Evolutionary conservation across 129 eudicot genomes (phyloP).

Genomic region (Cynara cardunculus): DNA sequence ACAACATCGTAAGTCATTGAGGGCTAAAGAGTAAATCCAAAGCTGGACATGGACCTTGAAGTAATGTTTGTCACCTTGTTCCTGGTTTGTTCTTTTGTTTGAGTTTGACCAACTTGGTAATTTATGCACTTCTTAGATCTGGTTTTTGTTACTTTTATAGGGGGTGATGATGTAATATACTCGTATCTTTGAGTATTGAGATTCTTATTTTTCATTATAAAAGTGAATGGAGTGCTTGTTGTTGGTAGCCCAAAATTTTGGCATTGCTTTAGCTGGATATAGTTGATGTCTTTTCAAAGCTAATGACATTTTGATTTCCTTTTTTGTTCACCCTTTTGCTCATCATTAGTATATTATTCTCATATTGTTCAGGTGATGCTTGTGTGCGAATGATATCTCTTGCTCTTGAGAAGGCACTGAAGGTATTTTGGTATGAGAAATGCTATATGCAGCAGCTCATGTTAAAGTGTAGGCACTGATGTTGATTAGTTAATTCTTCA

Average conservation of each 20-base stretch:
- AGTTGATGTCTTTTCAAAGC: slow-evolving; percentile 8
- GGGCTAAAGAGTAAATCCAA: background rate
- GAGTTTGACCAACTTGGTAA: background rate
- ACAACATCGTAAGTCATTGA: background rate
- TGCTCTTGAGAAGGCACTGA: slow-evolving; percentile 83
- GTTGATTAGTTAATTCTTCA: background rate
- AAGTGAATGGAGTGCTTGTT: background rate
- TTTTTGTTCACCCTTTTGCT: background rate
- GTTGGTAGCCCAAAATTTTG: background rate
- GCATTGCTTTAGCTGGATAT: background rate
- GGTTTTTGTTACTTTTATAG: background rate
- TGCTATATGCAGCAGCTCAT: slow-evolving; percentile 5
- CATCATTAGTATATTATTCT: background rate
- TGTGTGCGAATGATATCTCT: slow-evolving; percentile 42
- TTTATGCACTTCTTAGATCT: background rate
- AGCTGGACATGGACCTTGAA: background rate
- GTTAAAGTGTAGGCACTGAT: slow-evolving; percentile 5
- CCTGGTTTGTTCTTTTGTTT: background rate
- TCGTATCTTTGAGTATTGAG: background rate
- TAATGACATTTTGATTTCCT: background rate
- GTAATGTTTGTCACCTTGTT: background rate
- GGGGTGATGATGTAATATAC: background rate
- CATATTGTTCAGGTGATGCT: slow-evolving; percentile 44
- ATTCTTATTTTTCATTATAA: background rate
- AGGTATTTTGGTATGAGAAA: slow-evolving; percentile 48